phyloP scores from a whole-genome alignment of 306 rosid species.

The Lotus japonicus region DNA sequence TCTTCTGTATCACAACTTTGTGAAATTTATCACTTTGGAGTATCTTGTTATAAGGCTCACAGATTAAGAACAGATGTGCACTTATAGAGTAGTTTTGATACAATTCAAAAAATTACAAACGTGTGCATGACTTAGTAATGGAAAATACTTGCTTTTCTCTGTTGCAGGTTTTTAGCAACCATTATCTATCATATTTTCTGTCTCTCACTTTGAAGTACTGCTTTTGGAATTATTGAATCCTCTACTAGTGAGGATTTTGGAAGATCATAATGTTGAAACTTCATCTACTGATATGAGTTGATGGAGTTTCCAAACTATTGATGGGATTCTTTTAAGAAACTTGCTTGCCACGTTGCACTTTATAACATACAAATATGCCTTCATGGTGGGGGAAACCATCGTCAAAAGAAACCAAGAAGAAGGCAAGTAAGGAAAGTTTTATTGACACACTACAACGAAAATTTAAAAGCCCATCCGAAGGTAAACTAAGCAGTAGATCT shows the following conservation, averaged over 20 bases:
- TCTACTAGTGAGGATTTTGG: constrained; percentile 19
- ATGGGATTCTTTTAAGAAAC: constrained; percentile 15
- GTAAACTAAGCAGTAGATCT: constrained; percentile 44
- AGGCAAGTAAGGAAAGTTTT: constrained; percentile 69
- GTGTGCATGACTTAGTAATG: neutral
- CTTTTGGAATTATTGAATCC: constrained; percentile 14
- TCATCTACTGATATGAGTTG: constrained; percentile 9
- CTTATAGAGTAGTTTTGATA: neutral
- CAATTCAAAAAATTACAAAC: neutral
- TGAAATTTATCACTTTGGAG: neutral
- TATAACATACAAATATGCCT: constrained; percentile 52
- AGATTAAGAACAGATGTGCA: neutral
- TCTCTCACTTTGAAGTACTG: neutral
- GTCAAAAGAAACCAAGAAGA: constrained; percentile 81
- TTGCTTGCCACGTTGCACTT: constrained; percentile 2
- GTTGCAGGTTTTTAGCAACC: constrained; percentile 35
- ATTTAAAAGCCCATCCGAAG: constrained; percentile 62
- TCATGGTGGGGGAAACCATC: constrained; percentile 83
- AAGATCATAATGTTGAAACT: neutral
- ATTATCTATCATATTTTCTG: neutral
- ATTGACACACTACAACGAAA: constrained; percentile 60
- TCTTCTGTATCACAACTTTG: neutral
- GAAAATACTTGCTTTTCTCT: neutral
- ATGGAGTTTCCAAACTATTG: constrained; percentile 12
- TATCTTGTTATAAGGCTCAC: neutral